Evolutionary conservation across 768 basidiomycete species (phyloP).

Genomic region (Russula lepida): DNA sequence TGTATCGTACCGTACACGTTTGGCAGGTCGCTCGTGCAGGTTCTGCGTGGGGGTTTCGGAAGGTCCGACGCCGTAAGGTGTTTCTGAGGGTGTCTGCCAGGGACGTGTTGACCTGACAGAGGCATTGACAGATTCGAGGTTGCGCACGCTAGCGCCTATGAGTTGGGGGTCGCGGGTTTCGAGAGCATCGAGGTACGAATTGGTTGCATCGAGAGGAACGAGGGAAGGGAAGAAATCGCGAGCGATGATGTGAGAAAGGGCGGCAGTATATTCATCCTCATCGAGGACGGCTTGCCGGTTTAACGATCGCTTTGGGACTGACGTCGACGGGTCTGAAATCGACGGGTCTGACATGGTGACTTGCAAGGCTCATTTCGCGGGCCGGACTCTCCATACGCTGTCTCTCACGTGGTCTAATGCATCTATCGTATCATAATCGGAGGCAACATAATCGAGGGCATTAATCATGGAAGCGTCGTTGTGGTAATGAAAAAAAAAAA

Average conservation of each 20-base stretch:
- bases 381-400: background rate
- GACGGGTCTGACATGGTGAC: constrained; percentile 29
- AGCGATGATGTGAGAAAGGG: constrained; percentile 85
- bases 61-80: constrained; percentile 52
- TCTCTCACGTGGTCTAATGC: constrained; percentile 3
- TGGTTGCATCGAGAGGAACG: constrained; percentile 80
- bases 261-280: constrained; percentile 92
- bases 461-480: constrained; percentile 14
- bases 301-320: constrained; percentile 44
- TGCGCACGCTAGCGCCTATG: constrained; percentile 68
- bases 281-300: constrained; percentile 67
- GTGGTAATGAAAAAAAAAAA: background rate
- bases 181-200: constrained; percentile 76
- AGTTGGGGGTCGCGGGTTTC: constrained; percentile 65
- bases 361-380: background rate
- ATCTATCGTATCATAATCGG: constrained; percentile 9
- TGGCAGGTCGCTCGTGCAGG: constrained; percentile 27
- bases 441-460: constrained; percentile 14
- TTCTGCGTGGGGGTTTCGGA: constrained; percentile 59
- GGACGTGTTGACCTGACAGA: constrained; percentile 27
- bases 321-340: constrained; percentile 23
- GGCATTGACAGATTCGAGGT: constrained; percentile 58
- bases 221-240: constrained; percentile 98
- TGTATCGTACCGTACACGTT: constrained; percentile 53
- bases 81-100: constrained; percentile 47